Base-by-base conservation (phyloP, 495 filamentous ascomycete species). In the Hyaloscypha variabilis region DNA sequence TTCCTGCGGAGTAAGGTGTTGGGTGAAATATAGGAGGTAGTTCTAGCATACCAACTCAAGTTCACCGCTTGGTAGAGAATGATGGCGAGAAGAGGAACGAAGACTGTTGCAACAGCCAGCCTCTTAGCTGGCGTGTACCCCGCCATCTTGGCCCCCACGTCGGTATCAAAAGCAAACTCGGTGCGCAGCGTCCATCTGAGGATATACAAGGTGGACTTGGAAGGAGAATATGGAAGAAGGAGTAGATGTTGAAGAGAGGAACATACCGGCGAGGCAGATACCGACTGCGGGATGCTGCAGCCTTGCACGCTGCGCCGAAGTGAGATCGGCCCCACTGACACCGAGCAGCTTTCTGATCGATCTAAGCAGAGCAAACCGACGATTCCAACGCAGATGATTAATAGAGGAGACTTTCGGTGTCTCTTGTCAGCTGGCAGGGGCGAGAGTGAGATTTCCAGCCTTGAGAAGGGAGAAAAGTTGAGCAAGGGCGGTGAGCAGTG, bases 21-120 rank as follows among this genome's bases (percentile, higher is more conserved):
- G 17, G 13, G 19, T 46, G 39, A 46, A 34, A 46, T 46, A 46
- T 17, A 46, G 28, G 26, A 25, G 26, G 21, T 4, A 49, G 8
- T 23, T 23, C 24, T 1, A 21, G 46, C 68, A 58, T 71, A 71
- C 68, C 68, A 65, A 8, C 31, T 54, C 8, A 19, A 34, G 25
- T 65, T 8, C 6, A 53, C 54, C 56, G 61, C 64, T 62, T 69
- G 67, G 66, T 67, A 72, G 46, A 74, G n/a, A 39, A 70, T 56
- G 30, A 73, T 26, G 6, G 69, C 69, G 31, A 76, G 8, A n/a
- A 74, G 52, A 23, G 4, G 69, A 67, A 36, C 75, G 8, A 23
- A 74, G 52, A 25, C 67, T 10, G 58, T 34, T 24, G 62, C 46
- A 54, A 57, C 10, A 19, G 39, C 53, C 5, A 42, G 36, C 23